Evolutionary conservation across 208 protist genomes (phyloP).

Genomic region (Endotrypanum monterogeii): DNA sequence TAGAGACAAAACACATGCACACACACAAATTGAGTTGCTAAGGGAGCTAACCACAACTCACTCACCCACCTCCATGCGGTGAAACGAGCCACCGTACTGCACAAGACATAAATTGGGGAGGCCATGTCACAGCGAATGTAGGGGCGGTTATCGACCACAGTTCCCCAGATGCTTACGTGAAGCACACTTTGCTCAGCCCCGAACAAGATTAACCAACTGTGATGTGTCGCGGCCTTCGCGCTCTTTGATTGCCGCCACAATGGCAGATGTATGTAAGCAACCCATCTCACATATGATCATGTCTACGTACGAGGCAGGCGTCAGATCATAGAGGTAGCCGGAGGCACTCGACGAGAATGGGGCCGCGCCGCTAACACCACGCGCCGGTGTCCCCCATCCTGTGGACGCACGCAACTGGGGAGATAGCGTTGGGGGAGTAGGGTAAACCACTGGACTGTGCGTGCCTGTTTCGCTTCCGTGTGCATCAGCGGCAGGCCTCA

Average conservation of each 20-base stretch:
- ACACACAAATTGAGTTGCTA: background rate
- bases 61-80: background rate
- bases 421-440: constrained; percentile 24
- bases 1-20: background rate
- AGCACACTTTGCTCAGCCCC: background rate
- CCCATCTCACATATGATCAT: constrained; percentile 90
- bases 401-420: constrained; percentile 21
- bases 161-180: background rate
- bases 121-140: background rate
- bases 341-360: constrained; percentile 37
- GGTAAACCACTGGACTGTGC: constrained; percentile 26
- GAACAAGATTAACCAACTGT: constrained; percentile 31
- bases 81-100: background rate
- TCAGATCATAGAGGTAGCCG: constrained; percentile 84
- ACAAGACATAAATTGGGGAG: background rate
- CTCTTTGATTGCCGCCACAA: constrained; percentile 71
- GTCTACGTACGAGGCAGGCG: constrained; percentile 73
- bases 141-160: background rate
- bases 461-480: constrained; percentile 20
- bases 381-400: constrained; percentile 25
- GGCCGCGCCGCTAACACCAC: constrained; percentile 1
- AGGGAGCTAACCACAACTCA: background rate
- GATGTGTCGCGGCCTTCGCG: constrained; percentile 55
- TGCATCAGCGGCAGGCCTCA: constrained; percentile 28
- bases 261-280: constrained; percentile 78